phyloP scores from a whole-genome alignment of 1,284 basidiomycete genomes.

The Schizophyllum amplum region DNA sequence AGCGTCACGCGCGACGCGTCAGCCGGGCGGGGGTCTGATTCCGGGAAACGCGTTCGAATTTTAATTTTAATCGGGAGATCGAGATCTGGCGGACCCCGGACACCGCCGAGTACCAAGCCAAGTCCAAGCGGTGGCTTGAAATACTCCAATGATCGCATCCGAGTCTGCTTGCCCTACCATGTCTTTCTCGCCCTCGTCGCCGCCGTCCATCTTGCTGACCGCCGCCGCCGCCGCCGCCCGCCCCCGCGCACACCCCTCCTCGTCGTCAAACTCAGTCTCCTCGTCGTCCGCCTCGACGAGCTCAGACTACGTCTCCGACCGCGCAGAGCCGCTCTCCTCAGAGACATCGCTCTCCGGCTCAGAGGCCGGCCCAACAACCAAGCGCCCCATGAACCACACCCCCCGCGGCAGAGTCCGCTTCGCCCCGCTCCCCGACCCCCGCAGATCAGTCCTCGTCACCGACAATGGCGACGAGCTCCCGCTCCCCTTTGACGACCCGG shows the following conservation, averaged over 20 bases:
- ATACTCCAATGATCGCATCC: not conserved
- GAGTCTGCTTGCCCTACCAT: not conserved
- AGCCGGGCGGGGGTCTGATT: not conserved
- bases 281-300: not conserved
- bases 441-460: slow-evolving; percentile 36
- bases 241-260: not conserved
- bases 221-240: too few relatives aligned
- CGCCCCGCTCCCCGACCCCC: slow-evolving; percentile 69
- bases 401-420: slow-evolving; percentile 44
- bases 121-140: not conserved
- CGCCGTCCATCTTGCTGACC: not conserved
- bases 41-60: not conserved
- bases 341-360: not conserved
- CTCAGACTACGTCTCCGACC: not conserved
- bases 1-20: too few relatives aligned
- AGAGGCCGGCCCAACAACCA: not conserved
- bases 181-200: not conserved
- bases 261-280: not conserved
- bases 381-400: slow-evolving; percentile 16
- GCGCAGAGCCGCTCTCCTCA: not conserved
- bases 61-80: not conserved
- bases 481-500: slow-evolving; percentile 21
- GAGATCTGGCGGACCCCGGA: not conserved
- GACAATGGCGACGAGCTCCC: slow-evolving; percentile 35
- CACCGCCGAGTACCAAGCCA: not conserved